phyloP scores from a whole-genome alignment of 2,329 filamentous ascomycete genomes.

The Scedosporium minutisporum region DNA sequence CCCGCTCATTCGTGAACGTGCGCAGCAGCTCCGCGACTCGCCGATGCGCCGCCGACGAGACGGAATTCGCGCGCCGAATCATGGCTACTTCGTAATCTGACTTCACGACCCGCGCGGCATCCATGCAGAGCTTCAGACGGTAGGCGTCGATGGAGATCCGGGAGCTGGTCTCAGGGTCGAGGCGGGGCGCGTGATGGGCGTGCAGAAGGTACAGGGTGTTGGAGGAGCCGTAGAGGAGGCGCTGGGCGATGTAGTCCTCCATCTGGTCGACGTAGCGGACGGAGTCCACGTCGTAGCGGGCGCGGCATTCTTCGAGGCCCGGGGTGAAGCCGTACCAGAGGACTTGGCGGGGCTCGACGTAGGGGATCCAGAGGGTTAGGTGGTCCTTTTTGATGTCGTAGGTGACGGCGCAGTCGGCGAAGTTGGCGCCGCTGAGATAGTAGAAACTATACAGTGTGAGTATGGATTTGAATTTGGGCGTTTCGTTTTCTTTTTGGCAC shows the following conservation, averaged over 20 bases:
- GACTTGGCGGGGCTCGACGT: slow-evolving; percentile 49
- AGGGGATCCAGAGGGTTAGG: slow-evolving; percentile 65
- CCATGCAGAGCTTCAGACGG: slow-evolving; percentile 60
- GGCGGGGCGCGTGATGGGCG: slow-evolving; percentile 28
- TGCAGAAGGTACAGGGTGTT: slow-evolving; percentile 38
- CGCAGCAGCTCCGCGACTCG: slow-evolving; percentile 58
- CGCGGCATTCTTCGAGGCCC: slow-evolving; percentile 49
- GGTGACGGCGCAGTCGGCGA: slow-evolving; percentile 44
- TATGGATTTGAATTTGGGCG: slow-evolving; percentile 8
- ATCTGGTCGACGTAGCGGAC: slow-evolving; percentile 54
- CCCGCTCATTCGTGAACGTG: slow-evolving; percentile 62
- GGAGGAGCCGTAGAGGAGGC: slow-evolving; percentile 26
- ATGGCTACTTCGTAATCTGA: slow-evolving; percentile 76
- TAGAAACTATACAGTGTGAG: slow-evolving; percentile 37
- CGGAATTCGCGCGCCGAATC: slow-evolving; percentile 69
- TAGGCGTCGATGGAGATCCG: slow-evolving; percentile 35
- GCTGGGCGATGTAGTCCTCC: slow-evolving; percentile 28
- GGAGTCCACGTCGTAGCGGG: slow-evolving; percentile 58
- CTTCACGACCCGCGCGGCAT: slow-evolving; percentile 73
- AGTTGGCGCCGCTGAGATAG: slow-evolving; percentile 46
- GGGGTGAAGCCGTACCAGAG: slow-evolving; percentile 58
- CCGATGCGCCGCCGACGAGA: slow-evolving; percentile 70
- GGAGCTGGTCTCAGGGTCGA: slow-evolving; percentile 26
- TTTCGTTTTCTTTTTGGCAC: slow-evolving; percentile 13
- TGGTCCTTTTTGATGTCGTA: slow-evolving; percentile 50